Evolutionary conservation across 352 stramenopile genomes (phyloP), one percentile per base, ranked within the genome.

Genomic region (Phytopythium helicoides): DNA sequence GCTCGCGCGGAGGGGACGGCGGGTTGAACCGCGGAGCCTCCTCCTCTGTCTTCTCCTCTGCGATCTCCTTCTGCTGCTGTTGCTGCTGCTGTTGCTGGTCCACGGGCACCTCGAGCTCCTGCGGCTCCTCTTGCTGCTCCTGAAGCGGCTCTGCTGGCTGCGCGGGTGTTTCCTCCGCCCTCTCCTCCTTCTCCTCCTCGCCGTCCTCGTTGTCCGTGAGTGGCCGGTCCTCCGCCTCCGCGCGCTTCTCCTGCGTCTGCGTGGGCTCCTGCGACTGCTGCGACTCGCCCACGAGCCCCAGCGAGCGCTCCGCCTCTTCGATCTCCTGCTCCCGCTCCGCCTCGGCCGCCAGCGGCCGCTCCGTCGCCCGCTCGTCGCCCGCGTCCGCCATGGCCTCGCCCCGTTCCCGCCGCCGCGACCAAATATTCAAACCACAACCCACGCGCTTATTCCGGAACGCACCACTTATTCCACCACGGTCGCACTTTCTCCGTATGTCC

Each of bases 211-310:
- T 14, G 16, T 46, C 47, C 19, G 28, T 14, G 16, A 40, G 18
- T n/a, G 4, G 35, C n/a, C n/a, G 16, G 21, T 19, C 44, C 25
- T 37, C 0, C 41, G 19, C 21, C 44, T 50, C n/a, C n/a, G 31
- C 15, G 16, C 38, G 26, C 15, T 38, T 39, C 45, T 44, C 34
- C 25, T 47, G 36, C 9, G 41, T 26, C 19, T 18, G 41, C n/a
- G 11, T 15, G 31, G 34, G 53, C 47, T 61, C 53, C 21, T 53
- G 33, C 39, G 42, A n/a, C 26, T 49, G 21, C 33, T 15, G 47
- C 46, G 40, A 37, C 36, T 48, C n/a, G 31, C 8, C 38, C 26
- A 40, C 36, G 38, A 28, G 28, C 15, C 36, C 22, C 16, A 26
- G 26, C 48, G 35, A 28, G 18, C 47, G 49, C 25, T 52, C 47